Conservation (phyloP, 306 rosid species). For the Echinosophora koreensis region DNA sequence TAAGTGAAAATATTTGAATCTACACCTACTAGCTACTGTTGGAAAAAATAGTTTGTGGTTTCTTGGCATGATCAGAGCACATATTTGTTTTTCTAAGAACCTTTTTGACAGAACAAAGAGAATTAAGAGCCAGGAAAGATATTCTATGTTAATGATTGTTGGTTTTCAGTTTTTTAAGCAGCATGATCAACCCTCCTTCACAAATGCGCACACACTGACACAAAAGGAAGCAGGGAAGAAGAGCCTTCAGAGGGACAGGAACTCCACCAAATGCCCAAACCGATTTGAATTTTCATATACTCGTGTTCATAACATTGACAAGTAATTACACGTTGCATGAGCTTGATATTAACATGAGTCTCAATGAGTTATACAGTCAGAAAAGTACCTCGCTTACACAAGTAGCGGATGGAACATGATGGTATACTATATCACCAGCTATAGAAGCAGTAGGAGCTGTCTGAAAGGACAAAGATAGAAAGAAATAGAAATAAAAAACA, state of each 20-base stretch:
- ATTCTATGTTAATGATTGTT: not conserved
- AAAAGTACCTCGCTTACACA: conserved; percentile 93
- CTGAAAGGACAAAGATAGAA: conserved; percentile 59
- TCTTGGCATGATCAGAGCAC: not conserved
- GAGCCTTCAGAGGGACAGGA: not conserved
- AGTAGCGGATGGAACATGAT: conserved; percentile 87
- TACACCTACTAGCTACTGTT: not conserved
- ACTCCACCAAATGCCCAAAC: not conserved
- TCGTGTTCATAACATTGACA: conserved; percentile 9
- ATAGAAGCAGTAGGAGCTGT: conserved; percentile 84
- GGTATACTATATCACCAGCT: conserved; percentile 86
- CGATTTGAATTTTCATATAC: conserved; percentile 7
- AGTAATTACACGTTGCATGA: conserved; percentile 11
- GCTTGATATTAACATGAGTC: conserved; percentile 12
- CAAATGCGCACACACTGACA: not conserved
- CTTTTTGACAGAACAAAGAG: not conserved
- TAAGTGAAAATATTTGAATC: not conserved
- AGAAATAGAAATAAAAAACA: conserved; percentile 37
- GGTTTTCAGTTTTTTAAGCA: conserved; percentile 21
- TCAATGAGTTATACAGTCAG: conserved; percentile 20
- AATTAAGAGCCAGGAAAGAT: not conserved
- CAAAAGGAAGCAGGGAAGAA: not conserved
- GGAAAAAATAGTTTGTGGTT: not conserved
- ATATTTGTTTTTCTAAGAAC: not conserved
- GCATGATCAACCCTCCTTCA: conserved; percentile 13